Evolutionary conservation across 2,329 filamentous ascomycete genomes (phyloP).

Genomic region (Stemphylium vesicarium): DNA sequence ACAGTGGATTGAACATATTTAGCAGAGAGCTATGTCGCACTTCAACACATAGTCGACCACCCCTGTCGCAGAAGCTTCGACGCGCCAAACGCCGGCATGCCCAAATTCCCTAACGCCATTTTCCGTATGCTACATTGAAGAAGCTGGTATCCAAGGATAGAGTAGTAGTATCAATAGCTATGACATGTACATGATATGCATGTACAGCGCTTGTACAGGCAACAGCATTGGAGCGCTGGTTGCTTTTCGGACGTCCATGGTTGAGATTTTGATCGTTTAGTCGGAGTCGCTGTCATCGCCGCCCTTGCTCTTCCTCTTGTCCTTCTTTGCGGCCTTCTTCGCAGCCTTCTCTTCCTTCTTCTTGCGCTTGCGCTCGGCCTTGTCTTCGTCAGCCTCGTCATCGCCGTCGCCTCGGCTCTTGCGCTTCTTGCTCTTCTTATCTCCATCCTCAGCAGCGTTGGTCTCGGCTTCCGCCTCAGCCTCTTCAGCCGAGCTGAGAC

Average conservation of each 20-base stretch:
- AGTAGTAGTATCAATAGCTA: constrained; percentile 29
- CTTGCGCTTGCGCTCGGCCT: constrained; percentile 63
- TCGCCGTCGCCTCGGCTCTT: constrained; percentile 58
- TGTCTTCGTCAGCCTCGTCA: constrained; percentile 54
- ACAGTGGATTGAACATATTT: constrained; percentile 27
- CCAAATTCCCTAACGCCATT: constrained; percentile 41
- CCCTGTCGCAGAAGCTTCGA: constrained; percentile 35
- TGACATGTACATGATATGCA: constrained; percentile 29
- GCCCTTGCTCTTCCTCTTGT: constrained; percentile 42
- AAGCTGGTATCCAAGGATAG: constrained; percentile 37
- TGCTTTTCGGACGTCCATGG: constrained; percentile 23
- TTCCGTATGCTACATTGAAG: constrained; percentile 46
- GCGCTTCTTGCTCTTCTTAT: constrained; percentile 51
- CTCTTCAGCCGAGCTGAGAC: constrained; percentile 43
- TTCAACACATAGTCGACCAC: constrained; percentile 31
- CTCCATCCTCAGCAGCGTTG: constrained; percentile 12
- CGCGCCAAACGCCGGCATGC: constrained; percentile 45
- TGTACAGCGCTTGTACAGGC: constrained; percentile 21
- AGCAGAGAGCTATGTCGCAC: constrained; percentile 28
- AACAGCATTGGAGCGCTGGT: constrained; percentile 21
- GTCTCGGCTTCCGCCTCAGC: constrained; percentile 48
- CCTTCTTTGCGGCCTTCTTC: constrained; percentile 44
- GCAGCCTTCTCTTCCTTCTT: constrained; percentile 73
- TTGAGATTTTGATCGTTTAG: constrained; percentile 26
- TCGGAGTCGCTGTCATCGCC: constrained; percentile 42